Base-by-base conservation (phyloP, 2,329 filamentous ascomycete species). In the Beauveria bassiana region DNA sequence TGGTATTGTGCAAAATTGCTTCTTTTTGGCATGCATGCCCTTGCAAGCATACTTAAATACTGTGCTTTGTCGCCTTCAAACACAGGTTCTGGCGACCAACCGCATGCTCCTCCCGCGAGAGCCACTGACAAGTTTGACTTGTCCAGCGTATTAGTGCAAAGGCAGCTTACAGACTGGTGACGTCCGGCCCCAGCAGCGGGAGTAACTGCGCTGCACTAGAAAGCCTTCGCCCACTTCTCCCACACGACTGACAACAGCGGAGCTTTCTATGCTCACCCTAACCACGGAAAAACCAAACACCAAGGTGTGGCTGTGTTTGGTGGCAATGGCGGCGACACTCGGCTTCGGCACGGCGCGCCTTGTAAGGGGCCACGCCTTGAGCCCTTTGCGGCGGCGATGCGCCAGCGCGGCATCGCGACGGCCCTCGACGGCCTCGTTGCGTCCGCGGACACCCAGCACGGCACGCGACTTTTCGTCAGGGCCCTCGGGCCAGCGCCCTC, bases 401-500 rank as follows among this genome's bases (percentile, higher is more conserved):
- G 67, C 68, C 63, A 67, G 64, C 61, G 69, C 68, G 62, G 66
- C 63, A 59, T 56, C 64, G 64, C 67, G 58, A 65, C 64, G 66
- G 53, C 67, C 66, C 67, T 66, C 66, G 65, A 68, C 66, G 62
- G 65, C 65, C 64, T 47, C 66, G 66, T 59, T 49, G 66, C 65
- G 64, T 61, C 62, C 61, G 62, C 64, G 55, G 8, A 52, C 42
- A 10, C 53, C 58, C 26, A 38, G 58, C 46, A 68, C 67, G 45
- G 62, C 67, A 54, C 72, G 73, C 50, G 67, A 63, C 54, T 75
- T 73, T 38, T 69, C 74, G 42, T 72, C 71, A 62, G 67, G 66
- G 66, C 74, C 78, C 47, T 43, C 46, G 38, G 76, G 77, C 61
- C 76, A 77, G 64, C 73, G 78, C 64, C 79, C 76, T 43, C 76